phyloP scores from a whole-genome alignment of 805 yeast genomes.

The Starmerella floris region DNA sequence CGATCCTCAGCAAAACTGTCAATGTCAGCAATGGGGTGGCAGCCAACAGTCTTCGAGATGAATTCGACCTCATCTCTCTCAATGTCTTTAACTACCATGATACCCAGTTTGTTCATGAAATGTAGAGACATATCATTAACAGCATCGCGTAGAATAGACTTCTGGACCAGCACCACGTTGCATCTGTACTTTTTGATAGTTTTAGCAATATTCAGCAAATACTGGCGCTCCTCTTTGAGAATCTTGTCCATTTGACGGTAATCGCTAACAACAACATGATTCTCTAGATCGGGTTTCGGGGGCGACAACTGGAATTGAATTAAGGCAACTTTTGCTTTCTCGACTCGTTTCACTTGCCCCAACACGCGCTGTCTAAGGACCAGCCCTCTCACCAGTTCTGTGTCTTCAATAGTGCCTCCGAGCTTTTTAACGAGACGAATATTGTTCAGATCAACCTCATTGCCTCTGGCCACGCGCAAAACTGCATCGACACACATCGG shows the following conservation, averaged over 20 bases:
- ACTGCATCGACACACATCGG: constrained; percentile 94
- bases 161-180: constrained; percentile 78
- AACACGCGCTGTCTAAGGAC: constrained; percentile 83
- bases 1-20: constrained; percentile 88
- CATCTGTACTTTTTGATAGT: constrained; percentile 94
- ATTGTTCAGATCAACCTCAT: constrained; percentile 71
- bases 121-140: constrained; percentile 90
- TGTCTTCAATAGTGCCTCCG: constrained; percentile 96
- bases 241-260: constrained; percentile 99
- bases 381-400: constrained; percentile 75
- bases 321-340: constrained; percentile 81
- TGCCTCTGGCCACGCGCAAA: constrained; percentile 53
- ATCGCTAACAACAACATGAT: constrained; percentile 92
- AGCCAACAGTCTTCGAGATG: constrained; percentile 69
- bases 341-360: constrained; percentile 90
- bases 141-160: constrained; percentile 88
- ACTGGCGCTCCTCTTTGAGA: constrained; percentile 93
- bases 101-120: constrained; percentile 81
- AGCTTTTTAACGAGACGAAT: constrained; percentile 83
- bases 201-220: constrained; percentile 84
- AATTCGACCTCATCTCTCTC: constrained; percentile 96
- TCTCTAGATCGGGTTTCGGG: constrained; percentile 96
- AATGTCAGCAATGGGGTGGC: constrained; percentile 91
- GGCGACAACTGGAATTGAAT: constrained; percentile 92
- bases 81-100: constrained; percentile 86